Evolutionary conservation across 306 rosid species (phyloP), one percentile per base, ranked within the genome.

Genomic region (Cicer cuneatum): DNA sequence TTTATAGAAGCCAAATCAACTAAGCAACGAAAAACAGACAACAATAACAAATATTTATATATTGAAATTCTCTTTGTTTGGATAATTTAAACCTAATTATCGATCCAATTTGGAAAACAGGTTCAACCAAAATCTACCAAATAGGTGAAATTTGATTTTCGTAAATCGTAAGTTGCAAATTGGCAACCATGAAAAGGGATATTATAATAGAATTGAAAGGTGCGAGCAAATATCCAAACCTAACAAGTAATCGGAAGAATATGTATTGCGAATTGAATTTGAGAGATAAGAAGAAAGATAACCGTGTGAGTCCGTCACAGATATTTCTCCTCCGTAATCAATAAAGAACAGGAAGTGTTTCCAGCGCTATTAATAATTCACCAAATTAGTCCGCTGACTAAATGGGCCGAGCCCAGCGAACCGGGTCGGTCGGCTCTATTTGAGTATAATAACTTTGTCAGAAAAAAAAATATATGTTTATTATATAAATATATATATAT

Each of bases 1-100:
- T 58, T 29, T 16, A n/a, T 54, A 54, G 15, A 29, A 29, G 4
- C 60, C 37, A 68, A 68, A 61, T 68, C 47, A 58, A 51, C 35
- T 12, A 35, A 9, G 45, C 5, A 48, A 39, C 58, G n/a, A 13
- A 35, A 35, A 5, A 21, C 2, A 68, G 9, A 21, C 41, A 46
- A 66, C 1, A 66, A 46, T 2, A 13, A 13, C 10, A 12, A 46
- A 19, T 62, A 6, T 41, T 16, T 9, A 40, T 64, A 16, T 5
- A 65, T 11, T 65, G 53, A 65, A 65, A 65, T 19, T 65, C 1
- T 6, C 10, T 65, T 45, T 10, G 53, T 47, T 43, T 11, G 42
- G 51, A 12, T 14, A 48, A 71, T 64, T 33, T 19, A 47, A 19
- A 19, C 13, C 12, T n/a, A 61, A n/a, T 49, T 13, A 2, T 61